Percentiles rank a stretch among this genome's conserved stretches.
These are phyloP conservation scores for Colletotrichum cuscutae DNA, from an alignment of 2,329 filamentous ascomycete species.

Conservation along the genomic window DNA sequence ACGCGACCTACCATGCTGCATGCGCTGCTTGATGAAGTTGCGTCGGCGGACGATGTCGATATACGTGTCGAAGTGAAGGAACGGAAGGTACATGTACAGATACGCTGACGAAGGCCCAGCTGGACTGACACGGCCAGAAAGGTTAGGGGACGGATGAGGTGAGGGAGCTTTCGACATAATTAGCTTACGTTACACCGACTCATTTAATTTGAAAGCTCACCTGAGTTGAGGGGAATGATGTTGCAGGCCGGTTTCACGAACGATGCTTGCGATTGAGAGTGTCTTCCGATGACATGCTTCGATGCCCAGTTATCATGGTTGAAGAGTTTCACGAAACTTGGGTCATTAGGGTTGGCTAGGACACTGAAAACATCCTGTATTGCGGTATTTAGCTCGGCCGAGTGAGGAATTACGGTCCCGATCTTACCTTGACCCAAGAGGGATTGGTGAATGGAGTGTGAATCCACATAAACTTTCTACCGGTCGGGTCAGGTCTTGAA, in stretches of 20 bases:
- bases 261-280: constrained; percentile 60
- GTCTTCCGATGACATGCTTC: constrained; percentile 58
- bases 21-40: constrained; percentile 62
- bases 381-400: neutral
- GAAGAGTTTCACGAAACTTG: constrained; percentile 49
- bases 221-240: constrained; percentile 49
- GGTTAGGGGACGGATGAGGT: constrained; percentile 41
- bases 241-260: constrained; percentile 61
- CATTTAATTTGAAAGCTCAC: neutral
- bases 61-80: constrained; percentile 74
- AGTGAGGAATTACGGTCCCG: neutral
- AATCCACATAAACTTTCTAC: constrained; percentile 66
- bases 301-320: constrained; percentile 60
- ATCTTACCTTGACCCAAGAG: constrained; percentile 64
- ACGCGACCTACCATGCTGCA: constrained; percentile 63
- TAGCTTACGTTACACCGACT: neutral
- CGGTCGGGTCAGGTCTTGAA: constrained; percentile 48
- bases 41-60: constrained; percentile 65
- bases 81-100: constrained; percentile 65
- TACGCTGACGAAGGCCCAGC: constrained; percentile 39
- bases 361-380: constrained; percentile 13
- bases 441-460: constrained; percentile 68
- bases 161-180: constrained; percentile 47
- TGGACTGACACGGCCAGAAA: constrained; percentile 27
- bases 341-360: neutral